Percentiles rank a stretch among this genome's conserved stretches.
Evolutionary conservation across 805 yeast species (phyloP).

Genomic region (Yamadazyma takamatsuzukensis): DNA sequence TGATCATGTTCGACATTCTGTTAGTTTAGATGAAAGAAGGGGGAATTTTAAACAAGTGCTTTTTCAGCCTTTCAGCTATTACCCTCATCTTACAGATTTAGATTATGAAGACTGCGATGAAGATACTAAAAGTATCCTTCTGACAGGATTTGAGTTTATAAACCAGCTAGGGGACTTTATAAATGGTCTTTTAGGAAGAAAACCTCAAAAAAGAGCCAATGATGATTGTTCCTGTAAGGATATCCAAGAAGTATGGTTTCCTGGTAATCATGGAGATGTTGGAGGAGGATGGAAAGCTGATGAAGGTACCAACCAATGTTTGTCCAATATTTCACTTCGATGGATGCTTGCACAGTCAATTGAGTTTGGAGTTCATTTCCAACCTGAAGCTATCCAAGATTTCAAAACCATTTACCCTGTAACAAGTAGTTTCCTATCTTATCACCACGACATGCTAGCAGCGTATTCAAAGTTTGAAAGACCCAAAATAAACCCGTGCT

Average conservation of each 20-base stretch:
- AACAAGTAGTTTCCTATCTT: slow-evolving; percentile 41
- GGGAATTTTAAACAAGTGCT: slow-evolving; percentile 58
- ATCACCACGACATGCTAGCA: slow-evolving; percentile 52
- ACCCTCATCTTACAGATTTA: slow-evolving; percentile 4
- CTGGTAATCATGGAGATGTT: slow-evolving; percentile 66
- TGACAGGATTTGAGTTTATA: background rate
- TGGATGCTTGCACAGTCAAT: slow-evolving; percentile 61
- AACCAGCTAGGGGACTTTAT: background rate
- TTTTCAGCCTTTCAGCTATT: slow-evolving; percentile 30
- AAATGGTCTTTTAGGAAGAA: background rate
- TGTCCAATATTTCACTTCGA: slow-evolving; percentile 51
- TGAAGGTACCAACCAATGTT: slow-evolving; percentile 28
- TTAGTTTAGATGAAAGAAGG: slow-evolving; percentile 64
- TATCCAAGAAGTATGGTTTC: slow-evolving; percentile 58
- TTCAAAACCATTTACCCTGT: slow-evolving; percentile 40
- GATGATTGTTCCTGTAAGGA: slow-evolving; percentile 17
- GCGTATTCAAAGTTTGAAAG: slow-evolving; percentile 18
- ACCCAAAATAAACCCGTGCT: background rate
- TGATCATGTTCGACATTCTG: slow-evolving; percentile 62
- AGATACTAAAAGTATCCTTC: background rate
- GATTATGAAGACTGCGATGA: slow-evolving; percentile 11
- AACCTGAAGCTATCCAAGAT: slow-evolving; percentile 34
- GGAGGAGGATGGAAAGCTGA: slow-evolving; percentile 67
- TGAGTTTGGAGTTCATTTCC: slow-evolving; percentile 47
- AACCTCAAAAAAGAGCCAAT: background rate